A percentile compares a stretch with the other conserved stretches of the same genome.
Evolutionary conservation across 2,329 filamentous ascomycete species (phyloP).

Genomic region (Colletotrichum chlorophyti): DNA sequence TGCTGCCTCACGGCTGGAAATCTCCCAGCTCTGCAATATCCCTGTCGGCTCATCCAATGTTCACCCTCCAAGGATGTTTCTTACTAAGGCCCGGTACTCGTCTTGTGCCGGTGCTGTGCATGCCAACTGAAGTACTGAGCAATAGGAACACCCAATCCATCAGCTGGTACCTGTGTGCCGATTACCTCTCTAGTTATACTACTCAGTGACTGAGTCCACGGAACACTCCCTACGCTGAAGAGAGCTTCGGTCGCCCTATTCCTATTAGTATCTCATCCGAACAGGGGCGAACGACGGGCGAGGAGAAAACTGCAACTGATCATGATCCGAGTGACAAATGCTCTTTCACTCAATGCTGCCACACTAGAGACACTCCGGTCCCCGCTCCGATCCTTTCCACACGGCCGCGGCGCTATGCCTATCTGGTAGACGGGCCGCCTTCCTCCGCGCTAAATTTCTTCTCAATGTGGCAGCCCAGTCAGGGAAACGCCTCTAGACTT

Average conservation of each 20-base stretch:
- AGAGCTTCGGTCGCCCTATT: no score
- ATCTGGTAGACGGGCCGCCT: conserved; percentile 31
- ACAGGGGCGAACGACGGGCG: not conserved
- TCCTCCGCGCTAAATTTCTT: conserved; percentile 28
- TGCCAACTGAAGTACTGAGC: not conserved
- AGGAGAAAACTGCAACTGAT: not conserved
- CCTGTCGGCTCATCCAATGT: not conserved
- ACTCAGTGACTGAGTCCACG: no score
- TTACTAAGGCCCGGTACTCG: not conserved
- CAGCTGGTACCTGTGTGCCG: not conserved
- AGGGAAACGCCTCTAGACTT: not conserved
- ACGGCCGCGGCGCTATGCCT: conserved; percentile 22
- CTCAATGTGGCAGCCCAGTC: conserved; percentile 14
- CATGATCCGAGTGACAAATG: not conserved
- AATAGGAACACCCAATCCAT: not conserved
- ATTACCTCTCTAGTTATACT: no score
- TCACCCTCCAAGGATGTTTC: not conserved
- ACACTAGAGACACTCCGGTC: not conserved
- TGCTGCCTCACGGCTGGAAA: not conserved
- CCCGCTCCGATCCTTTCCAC: not conserved
- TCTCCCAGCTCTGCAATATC: not conserved
- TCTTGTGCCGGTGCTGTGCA: not conserved
- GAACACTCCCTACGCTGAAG: no score
- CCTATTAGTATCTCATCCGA: not conserved
- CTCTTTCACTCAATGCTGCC: not conserved